Conservation (phyloP, 129 eudicot species). For the Glebionis coronaria region DNA sequence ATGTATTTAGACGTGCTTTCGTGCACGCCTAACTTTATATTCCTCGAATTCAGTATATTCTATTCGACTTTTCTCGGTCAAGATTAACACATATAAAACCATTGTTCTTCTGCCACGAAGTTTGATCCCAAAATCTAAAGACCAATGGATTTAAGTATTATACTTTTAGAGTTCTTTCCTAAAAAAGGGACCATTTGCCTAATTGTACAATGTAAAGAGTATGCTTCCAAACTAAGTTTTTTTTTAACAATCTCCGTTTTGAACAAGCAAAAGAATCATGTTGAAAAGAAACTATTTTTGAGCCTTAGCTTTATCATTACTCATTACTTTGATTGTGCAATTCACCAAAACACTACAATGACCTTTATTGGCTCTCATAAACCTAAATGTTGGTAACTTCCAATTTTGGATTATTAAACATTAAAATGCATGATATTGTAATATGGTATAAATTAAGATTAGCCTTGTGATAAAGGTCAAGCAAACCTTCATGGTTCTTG, state of each 20-base stretch:
- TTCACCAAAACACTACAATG: no score
- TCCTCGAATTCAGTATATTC: not conserved
- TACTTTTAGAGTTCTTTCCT: not conserved
- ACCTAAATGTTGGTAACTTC: no score
- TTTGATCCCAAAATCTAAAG: not conserved
- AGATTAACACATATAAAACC: slow-evolving; percentile 9
- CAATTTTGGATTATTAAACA: no score
- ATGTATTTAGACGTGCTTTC: not conserved
- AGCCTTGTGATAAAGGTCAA: no score
- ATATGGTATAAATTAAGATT: no score
- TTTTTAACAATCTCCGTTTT: not conserved
- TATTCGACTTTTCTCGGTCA: slow-evolving; percentile 4
- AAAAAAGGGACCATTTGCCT: slow-evolving; percentile 2
- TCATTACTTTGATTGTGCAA: no score
- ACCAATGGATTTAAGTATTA: not conserved
- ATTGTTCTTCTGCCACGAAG: not conserved
- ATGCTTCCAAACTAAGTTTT: slow-evolving; percentile 10
- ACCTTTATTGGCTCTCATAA: no score
- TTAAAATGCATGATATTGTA: no score
- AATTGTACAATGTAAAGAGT: slow-evolving; percentile 15
- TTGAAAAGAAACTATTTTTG: no score
- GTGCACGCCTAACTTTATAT: not conserved
- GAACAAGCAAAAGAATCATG: no score
- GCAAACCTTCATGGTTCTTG: no score
- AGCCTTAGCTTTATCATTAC: no score